Percentiles rank a stretch among this genome's conserved stretches.
Conservation (phyloP, 306 rosid genomes). For the Casuarina equisetifolia region DNA sequence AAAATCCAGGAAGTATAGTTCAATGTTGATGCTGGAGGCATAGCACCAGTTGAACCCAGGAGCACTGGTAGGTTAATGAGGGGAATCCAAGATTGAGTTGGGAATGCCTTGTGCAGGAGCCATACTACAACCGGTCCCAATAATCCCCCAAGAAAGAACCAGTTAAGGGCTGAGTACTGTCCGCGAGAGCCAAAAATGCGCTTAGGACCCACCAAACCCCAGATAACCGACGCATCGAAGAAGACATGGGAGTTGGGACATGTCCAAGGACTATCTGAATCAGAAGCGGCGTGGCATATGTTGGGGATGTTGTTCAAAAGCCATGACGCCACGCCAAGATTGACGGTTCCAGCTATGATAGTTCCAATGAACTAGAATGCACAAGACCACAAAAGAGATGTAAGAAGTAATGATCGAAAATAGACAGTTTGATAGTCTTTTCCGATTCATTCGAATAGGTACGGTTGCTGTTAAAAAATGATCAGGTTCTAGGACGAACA, state of each 20-base stretch:
- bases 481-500: not conserved
- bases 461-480: not conserved
- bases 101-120: constrained; percentile 64
- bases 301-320: constrained; percentile 49
- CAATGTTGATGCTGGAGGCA: constrained; percentile 87
- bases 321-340: constrained; percentile 84
- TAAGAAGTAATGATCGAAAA: not conserved
- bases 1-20: constrained; percentile 77
- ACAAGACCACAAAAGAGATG: not conserved
- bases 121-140: constrained; percentile 69
- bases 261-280: constrained; percentile 78
- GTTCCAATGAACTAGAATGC: constrained; percentile 69
- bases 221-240: constrained; percentile 82
- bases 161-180: constrained; percentile 65
- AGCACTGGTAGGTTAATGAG: constrained; percentile 82
- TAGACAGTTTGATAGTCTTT: not conserved
- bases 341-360: constrained; percentile 72
- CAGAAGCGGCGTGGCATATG: constrained; percentile 54
- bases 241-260: constrained; percentile 71
- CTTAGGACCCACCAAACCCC: constrained; percentile 83
- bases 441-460: not conserved
- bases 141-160: constrained; percentile 83
- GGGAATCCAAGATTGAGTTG: constrained; percentile 68
- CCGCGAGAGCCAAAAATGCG: constrained; percentile 64
- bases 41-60: constrained; percentile 61